These are phyloP conservation scores for Phoma sp. DNA, from an alignment of 2,329 filamentous ascomycete species.

Conservation along the genomic window DNA sequence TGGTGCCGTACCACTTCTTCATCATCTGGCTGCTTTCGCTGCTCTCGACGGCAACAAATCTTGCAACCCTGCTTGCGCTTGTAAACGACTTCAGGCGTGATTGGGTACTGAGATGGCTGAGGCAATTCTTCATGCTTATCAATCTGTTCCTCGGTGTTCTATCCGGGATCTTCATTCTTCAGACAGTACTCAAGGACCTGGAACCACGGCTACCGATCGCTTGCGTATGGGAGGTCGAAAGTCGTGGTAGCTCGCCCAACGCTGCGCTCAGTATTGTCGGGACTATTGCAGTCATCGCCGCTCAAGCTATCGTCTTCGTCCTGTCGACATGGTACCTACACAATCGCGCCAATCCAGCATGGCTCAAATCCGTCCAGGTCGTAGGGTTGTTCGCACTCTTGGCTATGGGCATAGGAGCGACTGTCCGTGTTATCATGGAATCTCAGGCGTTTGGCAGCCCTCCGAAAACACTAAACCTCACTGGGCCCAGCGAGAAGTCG, in stretches of 20 bases:
- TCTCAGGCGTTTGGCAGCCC: conserved; percentile 67
- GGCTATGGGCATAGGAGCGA: conserved; percentile 65
- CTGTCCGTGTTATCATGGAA: conserved; percentile 62
- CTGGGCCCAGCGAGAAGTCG: conserved; percentile 60
- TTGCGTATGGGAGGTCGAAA: conserved; percentile 63
- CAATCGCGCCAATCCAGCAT: conserved; percentile 57
- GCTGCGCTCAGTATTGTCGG: conserved; percentile 61
- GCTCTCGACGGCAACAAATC: conserved; percentile 70
- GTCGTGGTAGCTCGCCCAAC: conserved; percentile 48
- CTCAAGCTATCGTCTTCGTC: conserved; percentile 64
- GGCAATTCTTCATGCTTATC: conserved; percentile 70
- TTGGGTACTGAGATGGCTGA: conserved; percentile 70
- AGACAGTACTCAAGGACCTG: conserved; percentile 60
- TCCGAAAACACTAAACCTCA: conserved; percentile 52
- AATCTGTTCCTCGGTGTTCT: conserved; percentile 66
- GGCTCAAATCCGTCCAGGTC: conserved; percentile 62
- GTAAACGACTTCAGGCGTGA: conserved; percentile 71
- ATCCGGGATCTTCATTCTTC: conserved; percentile 63
- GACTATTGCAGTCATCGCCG: conserved; percentile 67
- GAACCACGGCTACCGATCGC: conserved; percentile 63
- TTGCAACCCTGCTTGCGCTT: conserved; percentile 68
- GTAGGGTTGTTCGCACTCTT: conserved; percentile 58
- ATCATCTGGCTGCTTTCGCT: conserved; percentile 72
- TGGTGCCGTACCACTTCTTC: conserved; percentile 74
- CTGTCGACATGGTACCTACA: conserved; percentile 71